Base-by-base conservation (phyloP, 768 basidiomycete species). In the Gelatoporia subvermispora region DNA sequence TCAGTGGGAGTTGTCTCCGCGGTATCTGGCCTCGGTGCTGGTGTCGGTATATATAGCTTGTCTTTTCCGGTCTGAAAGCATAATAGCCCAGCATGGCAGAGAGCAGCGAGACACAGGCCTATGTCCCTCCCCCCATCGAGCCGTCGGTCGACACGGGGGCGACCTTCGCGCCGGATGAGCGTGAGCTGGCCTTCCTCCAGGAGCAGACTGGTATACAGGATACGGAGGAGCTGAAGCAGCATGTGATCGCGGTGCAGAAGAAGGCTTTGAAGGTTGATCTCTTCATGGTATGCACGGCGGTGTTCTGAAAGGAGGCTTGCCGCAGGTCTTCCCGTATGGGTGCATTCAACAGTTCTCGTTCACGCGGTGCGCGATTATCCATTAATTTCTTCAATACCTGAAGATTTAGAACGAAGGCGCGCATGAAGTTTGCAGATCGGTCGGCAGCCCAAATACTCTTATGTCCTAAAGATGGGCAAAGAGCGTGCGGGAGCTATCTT, bases 401-500 rank as follows among this genome's bases (percentile, higher is more conserved):
- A 15, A 16, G n/a, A 41, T 31, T 20, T 11, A n/a, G n/a, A 45
- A 15, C 8, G 20, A 35, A 4, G 21, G 37, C 9, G 2, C 11
- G 16, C 15, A n/a, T n/a, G n/a, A 28, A 63, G 64, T 9, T 43
- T 54, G 34, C 60, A 60, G 47, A 57, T 65, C 11, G 46, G 58
- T 1, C 52, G 58, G 23, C 44, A 60, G 25, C 61, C 61, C 3
- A 52, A 49, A 7, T 68, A 68, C 48, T 17, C 45, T 3, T 39
- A 58, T 4, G 23, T 68, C 15, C 55, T 73, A 17, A 59, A 61
- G 42, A 60, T 74, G 22, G 71, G 68, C 8, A 60, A 50, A 39
- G 63, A 68, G 24, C 68, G 66, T 24, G 36, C 56, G 10, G 60
- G 65, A 1, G 68, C 65, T 1, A 61, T 75, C 8, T 59, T 72